These are phyloP conservation scores for Yarrowia divulgata DNA, from an alignment of 805 yeast genomes.

Conservation along the genomic window DNA sequence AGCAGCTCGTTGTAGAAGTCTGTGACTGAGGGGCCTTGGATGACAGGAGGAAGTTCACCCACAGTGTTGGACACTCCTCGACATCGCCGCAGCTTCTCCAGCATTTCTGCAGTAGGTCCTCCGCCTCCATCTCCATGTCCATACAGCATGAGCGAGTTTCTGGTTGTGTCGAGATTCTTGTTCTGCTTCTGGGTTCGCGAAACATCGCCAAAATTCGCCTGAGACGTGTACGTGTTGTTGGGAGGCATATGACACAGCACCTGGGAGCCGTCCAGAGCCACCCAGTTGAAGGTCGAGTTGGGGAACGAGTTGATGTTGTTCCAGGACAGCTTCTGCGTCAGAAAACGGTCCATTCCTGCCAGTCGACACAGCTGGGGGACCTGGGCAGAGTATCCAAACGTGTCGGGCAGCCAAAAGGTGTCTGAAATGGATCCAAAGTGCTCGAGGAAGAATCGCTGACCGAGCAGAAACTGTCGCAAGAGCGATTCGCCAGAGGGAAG, in stretches of 20 bases:
- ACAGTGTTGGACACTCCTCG: constrained; percentile 85
- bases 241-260: constrained; percentile 98
- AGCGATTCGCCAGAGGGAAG: constrained; percentile 94
- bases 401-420: constrained; percentile 95
- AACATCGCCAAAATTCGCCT: constrained; percentile 92
- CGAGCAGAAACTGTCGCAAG: constrained; percentile 85
- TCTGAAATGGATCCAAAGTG: constrained; percentile 79
- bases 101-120: constrained; percentile 93
- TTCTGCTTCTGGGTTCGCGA: constrained; percentile 79
- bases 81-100: constrained; percentile 89
- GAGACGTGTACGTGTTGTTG: constrained; percentile 92
- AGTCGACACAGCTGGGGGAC: constrained; percentile 89
- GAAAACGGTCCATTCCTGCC: constrained; percentile 83
- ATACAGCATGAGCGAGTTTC: constrained; percentile 78
- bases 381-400: constrained; percentile 95
- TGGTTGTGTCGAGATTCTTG: constrained; percentile 80
- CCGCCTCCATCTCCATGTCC: constrained; percentile 99
- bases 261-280: constrained; percentile 91
- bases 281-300: constrained; percentile 91
- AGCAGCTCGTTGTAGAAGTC: constrained; percentile 77
- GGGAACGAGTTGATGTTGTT: constrained; percentile 93
- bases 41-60: constrained; percentile 81
- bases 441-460: constrained; percentile 82
- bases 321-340: constrained; percentile 96
- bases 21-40: constrained; percentile 78